phyloP scores from a whole-genome alignment of 1,139 yeast species.

The Suhomyces kunorum region DNA sequence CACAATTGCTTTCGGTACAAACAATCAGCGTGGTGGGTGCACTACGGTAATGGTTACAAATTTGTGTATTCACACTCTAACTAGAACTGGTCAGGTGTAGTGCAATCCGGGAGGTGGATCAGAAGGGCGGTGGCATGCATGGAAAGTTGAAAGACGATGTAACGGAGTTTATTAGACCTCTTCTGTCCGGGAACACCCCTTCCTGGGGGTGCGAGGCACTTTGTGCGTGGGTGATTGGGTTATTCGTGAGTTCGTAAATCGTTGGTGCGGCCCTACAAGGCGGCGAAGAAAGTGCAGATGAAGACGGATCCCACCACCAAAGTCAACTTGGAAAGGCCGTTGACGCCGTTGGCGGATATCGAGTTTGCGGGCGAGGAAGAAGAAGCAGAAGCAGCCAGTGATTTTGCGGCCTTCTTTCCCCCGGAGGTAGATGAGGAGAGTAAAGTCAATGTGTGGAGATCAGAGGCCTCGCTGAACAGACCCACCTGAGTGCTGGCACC shows the following conservation, averaged over 20 bases:
- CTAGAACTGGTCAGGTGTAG: background rate
- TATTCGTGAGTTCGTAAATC: conserved; percentile 9
- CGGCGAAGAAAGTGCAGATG: conserved; percentile 14
- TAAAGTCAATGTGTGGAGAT: conserved; percentile 15
- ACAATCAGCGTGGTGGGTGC: background rate
- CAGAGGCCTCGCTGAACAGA: conserved; percentile 14
- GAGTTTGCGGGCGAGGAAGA: conserved; percentile 10
- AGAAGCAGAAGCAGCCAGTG: conserved; percentile 10
- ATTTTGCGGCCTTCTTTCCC: conserved; percentile 11
- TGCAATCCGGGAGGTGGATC: background rate
- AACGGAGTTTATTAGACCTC: too few species aligned
- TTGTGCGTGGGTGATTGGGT: too few species aligned
- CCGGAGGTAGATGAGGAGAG: conserved; percentile 9
- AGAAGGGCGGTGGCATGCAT: too few species aligned
- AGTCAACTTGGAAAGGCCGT: conserved; percentile 12
- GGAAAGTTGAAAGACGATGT: too few species aligned
- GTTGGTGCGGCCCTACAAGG: conserved; percentile 11
- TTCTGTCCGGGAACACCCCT: background rate
- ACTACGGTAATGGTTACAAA: conserved; percentile 1
- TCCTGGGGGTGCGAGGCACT: background rate
- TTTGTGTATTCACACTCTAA: background rate
- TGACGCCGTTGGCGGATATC: background rate
- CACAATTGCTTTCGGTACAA: background rate
- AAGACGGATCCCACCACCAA: conserved; percentile 12
- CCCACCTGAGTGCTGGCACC: conserved; percentile 14